A percentile compares a stretch with the other conserved stretches of the same genome.
These are phyloP conservation scores for Sarocladium brachiariae DNA, from an alignment of 2,329 filamentous ascomycete genomes.

Conservation along the genomic window DNA sequence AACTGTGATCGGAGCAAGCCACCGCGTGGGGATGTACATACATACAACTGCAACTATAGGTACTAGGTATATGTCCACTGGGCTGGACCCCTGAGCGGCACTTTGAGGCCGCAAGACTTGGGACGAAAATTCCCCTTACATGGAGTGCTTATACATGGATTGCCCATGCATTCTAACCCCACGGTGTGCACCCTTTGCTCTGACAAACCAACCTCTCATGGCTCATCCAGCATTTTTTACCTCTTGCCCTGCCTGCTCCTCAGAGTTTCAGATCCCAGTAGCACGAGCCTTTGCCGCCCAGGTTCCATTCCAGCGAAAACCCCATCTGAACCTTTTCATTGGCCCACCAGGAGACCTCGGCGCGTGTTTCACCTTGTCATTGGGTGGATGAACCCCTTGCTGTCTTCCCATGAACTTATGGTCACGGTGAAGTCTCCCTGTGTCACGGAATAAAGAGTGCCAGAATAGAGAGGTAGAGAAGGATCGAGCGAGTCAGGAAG, in stretches of 20 bases:
- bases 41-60: too few relatives aligned
- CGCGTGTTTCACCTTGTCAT: conserved; percentile 4
- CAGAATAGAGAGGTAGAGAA: too few relatives aligned
- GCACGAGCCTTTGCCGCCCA: conserved; percentile 7
- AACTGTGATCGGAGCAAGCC: too few relatives aligned
- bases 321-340: not conserved
- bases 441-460: too few relatives aligned
- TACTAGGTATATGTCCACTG: too few relatives aligned
- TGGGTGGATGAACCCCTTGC: not conserved
- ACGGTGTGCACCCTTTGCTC: too few relatives aligned
- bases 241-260: not conserved
- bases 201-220: not conserved
- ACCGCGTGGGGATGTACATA: too few relatives aligned
- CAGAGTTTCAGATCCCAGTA: not conserved
- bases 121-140: conserved; percentile 8
- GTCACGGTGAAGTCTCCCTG: too few relatives aligned
- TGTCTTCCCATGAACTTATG: not conserved
- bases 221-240: not conserved
- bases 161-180: not conserved
- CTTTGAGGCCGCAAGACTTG: conserved; percentile 6
- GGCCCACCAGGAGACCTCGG: conserved; percentile 2
- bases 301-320: not conserved
- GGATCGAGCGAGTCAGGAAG: not conserved
- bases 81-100: conserved; percentile 1
- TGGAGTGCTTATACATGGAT: too few relatives aligned